Evolutionary conservation across 2,329 filamentous ascomycete genomes (phyloP).

Genomic region (Dactylellina drechsleri): DNA sequence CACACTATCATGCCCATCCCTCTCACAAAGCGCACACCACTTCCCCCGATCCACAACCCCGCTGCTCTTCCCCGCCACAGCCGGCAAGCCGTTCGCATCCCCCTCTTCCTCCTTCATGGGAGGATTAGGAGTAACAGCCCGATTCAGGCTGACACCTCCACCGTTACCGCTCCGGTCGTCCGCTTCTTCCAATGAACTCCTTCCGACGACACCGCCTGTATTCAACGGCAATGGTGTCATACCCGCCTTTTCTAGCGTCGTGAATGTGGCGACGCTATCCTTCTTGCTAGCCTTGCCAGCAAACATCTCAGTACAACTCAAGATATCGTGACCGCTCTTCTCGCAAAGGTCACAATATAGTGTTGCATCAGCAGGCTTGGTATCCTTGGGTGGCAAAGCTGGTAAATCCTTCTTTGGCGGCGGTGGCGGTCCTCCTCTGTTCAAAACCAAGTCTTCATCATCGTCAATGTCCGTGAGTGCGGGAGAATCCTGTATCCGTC

Average conservation of each 20-base stretch:
- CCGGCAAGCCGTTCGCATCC: slow-evolving; percentile 69
- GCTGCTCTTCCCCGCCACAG: slow-evolving; percentile 80
- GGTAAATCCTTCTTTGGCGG: slow-evolving; percentile 1
- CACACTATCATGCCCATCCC: slow-evolving; percentile 94
- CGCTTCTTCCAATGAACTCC: slow-evolving; percentile 42
- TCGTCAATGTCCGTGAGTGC: slow-evolving; percentile 50
- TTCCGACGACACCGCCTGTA: slow-evolving; percentile 33
- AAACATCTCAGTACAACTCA: slow-evolving; percentile 93
- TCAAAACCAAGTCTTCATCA: slow-evolving; percentile 33
- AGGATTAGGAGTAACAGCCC: slow-evolving; percentile 59
- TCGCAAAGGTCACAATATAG: slow-evolving; percentile 97
- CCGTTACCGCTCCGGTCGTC: slow-evolving; percentile 44
- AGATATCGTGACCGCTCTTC: slow-evolving; percentile 87
- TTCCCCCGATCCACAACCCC: slow-evolving; percentile 83
- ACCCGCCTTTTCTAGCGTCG: slow-evolving; percentile 48
- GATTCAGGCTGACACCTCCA: slow-evolving; percentile 43
- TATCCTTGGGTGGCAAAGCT: slow-evolving; percentile 68
- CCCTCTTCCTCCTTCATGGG: slow-evolving; percentile 66
- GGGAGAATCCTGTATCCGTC: slow-evolving; percentile 26
- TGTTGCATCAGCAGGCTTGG: slow-evolving; percentile 62
- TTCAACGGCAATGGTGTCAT: slow-evolving; percentile 50
- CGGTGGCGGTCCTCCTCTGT: slow-evolving; percentile 17
- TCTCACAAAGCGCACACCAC: slow-evolving; percentile 97
- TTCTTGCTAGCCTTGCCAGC: slow-evolving; percentile 60
- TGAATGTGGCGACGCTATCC: slow-evolving; percentile 50